These are phyloP conservation scores for Suillus paluster DNA, from an alignment of 768 basidiomycete species.

Conservation along the genomic window DNA sequence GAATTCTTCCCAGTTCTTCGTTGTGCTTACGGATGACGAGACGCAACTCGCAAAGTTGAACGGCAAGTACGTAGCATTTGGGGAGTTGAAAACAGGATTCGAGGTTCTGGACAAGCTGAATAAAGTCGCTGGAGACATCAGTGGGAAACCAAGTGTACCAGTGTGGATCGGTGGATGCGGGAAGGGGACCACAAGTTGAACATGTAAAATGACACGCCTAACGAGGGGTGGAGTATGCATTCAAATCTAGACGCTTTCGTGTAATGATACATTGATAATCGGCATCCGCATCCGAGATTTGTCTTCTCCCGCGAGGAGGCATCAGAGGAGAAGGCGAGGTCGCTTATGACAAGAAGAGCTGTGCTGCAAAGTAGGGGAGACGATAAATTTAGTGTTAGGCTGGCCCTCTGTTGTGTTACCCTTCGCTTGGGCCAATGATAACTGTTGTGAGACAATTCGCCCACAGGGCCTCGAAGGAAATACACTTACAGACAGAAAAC, in stretches of 20 bases:
- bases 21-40: constrained; percentile 49
- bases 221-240: neutral
- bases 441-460: neutral
- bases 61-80: constrained; percentile 55
- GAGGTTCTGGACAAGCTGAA: constrained; percentile 40
- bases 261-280: neutral
- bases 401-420: neutral
- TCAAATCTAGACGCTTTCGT: neutral
- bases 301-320: neutral
- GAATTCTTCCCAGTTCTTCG: constrained; percentile 55
- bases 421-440: neutral
- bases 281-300: neutral
- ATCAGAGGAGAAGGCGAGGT: neutral
- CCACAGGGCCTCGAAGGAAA: neutral
- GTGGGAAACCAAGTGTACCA: constrained; percentile 38
- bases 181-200: constrained; percentile 8
- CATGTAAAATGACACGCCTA: constrained; percentile 1
- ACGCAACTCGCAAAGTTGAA: constrained; percentile 47
- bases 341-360: neutral
- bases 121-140: constrained; percentile 35
- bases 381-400: neutral
- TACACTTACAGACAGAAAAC: neutral
- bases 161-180: constrained; percentile 52
- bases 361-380: neutral
- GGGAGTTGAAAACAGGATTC: constrained; percentile 37